Percentiles rank a stretch among this genome's conserved stretches.
Evolutionary conservation across 2,329 filamentous ascomycete species (phyloP).

Genomic region (Atkinsonella texensis): DNA sequence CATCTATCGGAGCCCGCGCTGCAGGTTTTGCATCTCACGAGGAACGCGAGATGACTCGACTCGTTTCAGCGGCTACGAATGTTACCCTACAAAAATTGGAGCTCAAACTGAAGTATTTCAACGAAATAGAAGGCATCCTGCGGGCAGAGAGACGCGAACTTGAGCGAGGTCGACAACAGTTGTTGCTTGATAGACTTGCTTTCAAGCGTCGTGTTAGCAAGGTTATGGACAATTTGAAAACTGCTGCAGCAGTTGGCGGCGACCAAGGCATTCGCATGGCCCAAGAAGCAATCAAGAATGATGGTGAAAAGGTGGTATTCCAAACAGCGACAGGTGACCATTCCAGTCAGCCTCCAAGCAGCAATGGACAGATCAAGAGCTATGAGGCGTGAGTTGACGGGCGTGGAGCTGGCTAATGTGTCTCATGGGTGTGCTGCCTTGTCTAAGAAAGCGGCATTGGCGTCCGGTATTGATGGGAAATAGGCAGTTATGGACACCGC

Average conservation of each 20-base stretch:
- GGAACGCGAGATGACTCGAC: slow-evolving; percentile 88
- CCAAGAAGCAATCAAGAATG: slow-evolving; percentile 29
- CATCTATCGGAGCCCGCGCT: slow-evolving; percentile 73
- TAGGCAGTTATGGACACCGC: neutral
- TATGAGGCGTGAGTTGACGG: slow-evolving; percentile 34
- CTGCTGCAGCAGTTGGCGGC: slow-evolving; percentile 35
- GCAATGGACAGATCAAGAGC: slow-evolving; percentile 43
- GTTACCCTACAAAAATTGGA: slow-evolving; percentile 92
- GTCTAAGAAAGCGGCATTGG: neutral
- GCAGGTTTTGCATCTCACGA: slow-evolving; percentile 88
- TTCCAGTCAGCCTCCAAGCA: slow-evolving; percentile 42
- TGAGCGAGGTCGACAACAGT: slow-evolving; percentile 79
- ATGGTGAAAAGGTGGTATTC: slow-evolving; percentile 42
- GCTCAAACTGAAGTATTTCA: slow-evolving; percentile 90
- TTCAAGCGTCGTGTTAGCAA: slow-evolving; percentile 82
- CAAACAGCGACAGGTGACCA: slow-evolving; percentile 30
- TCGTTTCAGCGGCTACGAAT: slow-evolving; percentile 87
- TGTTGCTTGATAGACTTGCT: slow-evolving; percentile 82
- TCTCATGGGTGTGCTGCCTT: neutral
- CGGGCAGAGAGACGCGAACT: slow-evolving; percentile 88
- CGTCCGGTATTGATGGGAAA: neutral
- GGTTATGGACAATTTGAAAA: slow-evolving; percentile 63
- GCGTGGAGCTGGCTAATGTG: neutral
- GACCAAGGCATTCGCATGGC: slow-evolving; percentile 37
- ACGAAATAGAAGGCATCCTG: slow-evolving; percentile 86